A percentile compares a stretch with the other conserved stretches of the same genome.
Conservation (phyloP, 2,329 filamentous ascomycete species). For the Chaetomiaceae sp. region DNA sequence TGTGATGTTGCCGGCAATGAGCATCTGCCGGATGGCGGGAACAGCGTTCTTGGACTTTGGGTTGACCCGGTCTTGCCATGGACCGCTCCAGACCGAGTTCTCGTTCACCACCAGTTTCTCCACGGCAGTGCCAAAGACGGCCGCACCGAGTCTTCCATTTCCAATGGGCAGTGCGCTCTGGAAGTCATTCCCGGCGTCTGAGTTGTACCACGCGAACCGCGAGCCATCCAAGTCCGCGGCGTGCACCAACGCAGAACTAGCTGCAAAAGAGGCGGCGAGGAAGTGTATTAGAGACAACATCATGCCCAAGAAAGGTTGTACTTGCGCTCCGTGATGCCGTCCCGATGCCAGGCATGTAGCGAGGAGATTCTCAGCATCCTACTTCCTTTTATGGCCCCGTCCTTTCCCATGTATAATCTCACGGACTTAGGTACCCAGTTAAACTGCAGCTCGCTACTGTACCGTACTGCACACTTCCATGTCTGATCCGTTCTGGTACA, state of each 20-base stretch:
- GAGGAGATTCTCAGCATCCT: too few relatives aligned
- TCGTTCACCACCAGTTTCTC: conserved; percentile 6
- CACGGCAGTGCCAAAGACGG: not conserved
- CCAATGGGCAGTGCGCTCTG: not conserved
- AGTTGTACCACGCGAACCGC: conserved; percentile 1
- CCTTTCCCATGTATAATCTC: too few relatives aligned
- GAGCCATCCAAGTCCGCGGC: not conserved
- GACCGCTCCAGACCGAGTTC: conserved; percentile 5
- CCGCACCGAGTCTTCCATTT: conserved; percentile 1
- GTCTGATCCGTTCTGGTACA: too few relatives aligned
- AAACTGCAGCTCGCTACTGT: too few relatives aligned
- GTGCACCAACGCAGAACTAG: not conserved
- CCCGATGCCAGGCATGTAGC: too few relatives aligned
- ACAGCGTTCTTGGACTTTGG: not conserved
- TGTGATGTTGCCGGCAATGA: not conserved
- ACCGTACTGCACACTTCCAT: too few relatives aligned
- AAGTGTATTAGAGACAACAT: not conserved
- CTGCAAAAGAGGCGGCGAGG: not conserved
- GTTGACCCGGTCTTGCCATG: not conserved
- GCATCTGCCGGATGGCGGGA: not conserved
- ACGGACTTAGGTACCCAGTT: too few relatives aligned
- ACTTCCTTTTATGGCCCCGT: too few relatives aligned
- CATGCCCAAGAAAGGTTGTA: not conserved
- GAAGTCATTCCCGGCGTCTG: conserved; percentile 1
- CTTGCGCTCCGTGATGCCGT: too few relatives aligned